Percentiles rank a stretch among this genome's conserved stretches.
Evolutionary conservation across 2,329 filamentous ascomycete species (phyloP).

Genomic region (Orbilia blumenaviensis): DNA sequence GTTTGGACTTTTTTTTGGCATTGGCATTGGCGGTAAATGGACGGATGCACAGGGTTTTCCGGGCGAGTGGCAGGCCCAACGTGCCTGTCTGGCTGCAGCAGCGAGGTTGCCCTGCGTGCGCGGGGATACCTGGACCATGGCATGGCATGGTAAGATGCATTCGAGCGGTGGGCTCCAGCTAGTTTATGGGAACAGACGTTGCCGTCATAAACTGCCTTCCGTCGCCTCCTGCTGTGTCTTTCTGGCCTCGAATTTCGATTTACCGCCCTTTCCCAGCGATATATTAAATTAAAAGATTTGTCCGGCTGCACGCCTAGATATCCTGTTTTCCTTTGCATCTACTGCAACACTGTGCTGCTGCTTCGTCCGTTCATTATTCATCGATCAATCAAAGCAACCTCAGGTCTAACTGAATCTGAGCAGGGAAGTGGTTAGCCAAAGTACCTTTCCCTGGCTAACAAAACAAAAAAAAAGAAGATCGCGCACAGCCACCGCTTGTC

Average conservation of each 20-base stretch:
- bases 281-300: conserved; percentile 8
- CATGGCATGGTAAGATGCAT: background rate
- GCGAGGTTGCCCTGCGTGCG: conserved; percentile 16
- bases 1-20: background rate
- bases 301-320: conserved; percentile 5
- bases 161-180: background rate
- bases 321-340: conserved; percentile 27
- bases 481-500: conserved; percentile 39
- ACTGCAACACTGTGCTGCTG: too few relatives aligned
- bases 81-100: conserved; percentile 10
- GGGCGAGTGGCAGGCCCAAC: conserved; percentile 12
- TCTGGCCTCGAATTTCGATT: conserved; percentile 19
- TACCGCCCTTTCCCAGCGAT: conserved; percentile 45
- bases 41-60: conserved; percentile 14
- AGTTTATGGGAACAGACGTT: background rate
- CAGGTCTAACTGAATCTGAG: conserved; percentile 23
- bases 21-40: background rate
- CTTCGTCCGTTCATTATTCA: too few relatives aligned
- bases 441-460: conserved; percentile 13
- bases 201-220: conserved; percentile 36
- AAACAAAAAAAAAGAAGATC: conserved; percentile 24
- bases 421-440: background rate
- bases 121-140: background rate
- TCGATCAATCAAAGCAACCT: background rate
- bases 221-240: conserved; percentile 19